Evolutionary conservation across 2,329 filamentous ascomycete species (phyloP).

Genomic region (Fusarium citri): DNA sequence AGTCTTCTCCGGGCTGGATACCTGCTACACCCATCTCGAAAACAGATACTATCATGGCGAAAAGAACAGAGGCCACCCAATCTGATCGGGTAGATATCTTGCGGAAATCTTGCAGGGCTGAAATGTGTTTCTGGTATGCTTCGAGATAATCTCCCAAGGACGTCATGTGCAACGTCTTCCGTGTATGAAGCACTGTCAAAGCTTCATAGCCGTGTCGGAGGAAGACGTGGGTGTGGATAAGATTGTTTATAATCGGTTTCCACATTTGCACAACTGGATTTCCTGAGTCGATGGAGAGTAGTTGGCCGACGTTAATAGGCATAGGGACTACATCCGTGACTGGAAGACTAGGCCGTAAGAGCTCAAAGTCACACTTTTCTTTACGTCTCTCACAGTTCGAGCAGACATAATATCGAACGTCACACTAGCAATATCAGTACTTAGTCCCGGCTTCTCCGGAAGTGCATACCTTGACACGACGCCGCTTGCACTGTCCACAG

Average conservation of each 20-base stretch:
- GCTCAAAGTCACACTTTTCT: neutral
- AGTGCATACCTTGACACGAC: neutral
- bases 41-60: neutral
- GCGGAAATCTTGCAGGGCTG: neutral
- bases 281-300: neutral
- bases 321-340: neutral
- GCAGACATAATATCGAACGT: neutral
- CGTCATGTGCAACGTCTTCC: neutral
- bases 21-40: neutral
- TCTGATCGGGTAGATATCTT: neutral
- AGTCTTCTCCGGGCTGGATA: neutral
- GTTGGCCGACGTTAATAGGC: neutral
- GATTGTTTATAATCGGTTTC: neutral
- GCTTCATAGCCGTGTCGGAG: neutral
- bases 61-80: neutral
- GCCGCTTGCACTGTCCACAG: neutral
- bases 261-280: neutral
- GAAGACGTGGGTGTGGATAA: neutral
- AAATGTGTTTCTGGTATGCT: neutral
- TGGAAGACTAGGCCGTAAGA: neutral
- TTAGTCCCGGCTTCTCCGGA: fast-evolving
- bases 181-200: neutral
- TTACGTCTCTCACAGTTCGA: neutral
- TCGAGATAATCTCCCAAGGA: neutral
- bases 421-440: neutral